Base-by-base conservation (phyloP, 2,329 filamentous ascomycete species). In the Colletotrichum noveboracense region DNA sequence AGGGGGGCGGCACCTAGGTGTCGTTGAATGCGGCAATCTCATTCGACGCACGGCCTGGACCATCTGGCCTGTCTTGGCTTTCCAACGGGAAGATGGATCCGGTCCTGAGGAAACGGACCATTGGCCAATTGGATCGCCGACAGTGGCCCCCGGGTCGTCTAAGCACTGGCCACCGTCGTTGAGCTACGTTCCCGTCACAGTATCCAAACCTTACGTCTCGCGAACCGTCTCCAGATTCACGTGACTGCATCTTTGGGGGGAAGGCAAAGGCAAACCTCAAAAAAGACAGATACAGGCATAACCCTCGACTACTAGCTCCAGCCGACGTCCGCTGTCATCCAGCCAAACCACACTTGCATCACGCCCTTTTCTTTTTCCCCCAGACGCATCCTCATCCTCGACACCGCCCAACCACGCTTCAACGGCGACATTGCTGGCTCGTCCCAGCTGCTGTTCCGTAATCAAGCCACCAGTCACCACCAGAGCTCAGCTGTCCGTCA, bases 61-160 rank as follows among this genome's bases (percentile, higher is more conserved):
- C 66, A 21, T 34, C 9, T 32, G 28, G 43, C 69, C 52, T 28
- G 34, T 28, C 52, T 61, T 52, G 48, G 61, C 38, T 48, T 70
- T 67, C 43, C 18, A 43, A 18, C 73, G 69, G 73, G 58, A 73
- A 67, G 62, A 62, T 67, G 70, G 64, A 68, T 65, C 73, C 73
- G 73, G 62, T 52, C 38, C 73, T 56, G 69, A 67, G n/a, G 9
- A 30, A 21, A 14, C 30, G 52, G 26, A 28, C 18, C 8, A 34
- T 30, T 56, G 24, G 34, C 73, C 73, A 75, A 75, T 75, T 24
- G 56, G 34, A 73, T 24, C 64, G 16, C 14, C 21, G 34, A 7
- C 30, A 18, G 18, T 13, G 58, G 38, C 13, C 18, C 56, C 62
- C 34, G 36, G 32, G 30, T 14, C 26, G 60, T 10, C 55, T 9